phyloP scores from a whole-genome alignment of 306 rosid species.

The Ammopiptanthus mongolicus region DNA sequence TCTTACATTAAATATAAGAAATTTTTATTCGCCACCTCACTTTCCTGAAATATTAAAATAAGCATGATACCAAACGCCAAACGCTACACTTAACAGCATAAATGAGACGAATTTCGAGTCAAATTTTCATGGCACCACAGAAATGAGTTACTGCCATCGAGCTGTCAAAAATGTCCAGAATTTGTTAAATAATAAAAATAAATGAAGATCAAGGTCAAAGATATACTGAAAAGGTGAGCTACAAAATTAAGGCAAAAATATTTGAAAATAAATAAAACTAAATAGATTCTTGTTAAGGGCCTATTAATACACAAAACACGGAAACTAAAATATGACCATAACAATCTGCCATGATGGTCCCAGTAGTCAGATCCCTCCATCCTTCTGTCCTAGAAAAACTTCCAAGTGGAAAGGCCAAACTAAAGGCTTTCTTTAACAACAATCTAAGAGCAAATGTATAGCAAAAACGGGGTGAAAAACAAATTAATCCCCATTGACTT shows the following conservation, averaged over 20 bases:
- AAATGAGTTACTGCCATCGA: background rate
- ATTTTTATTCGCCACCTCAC: no score
- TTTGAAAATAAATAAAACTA: constrained; percentile 12
- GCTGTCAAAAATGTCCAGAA: background rate
- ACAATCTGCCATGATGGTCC: background rate
- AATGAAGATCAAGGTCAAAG: background rate
- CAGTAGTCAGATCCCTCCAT: background rate
- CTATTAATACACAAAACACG: background rate
- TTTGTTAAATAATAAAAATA: background rate
- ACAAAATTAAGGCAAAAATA: background rate
- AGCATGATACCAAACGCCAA: no score
- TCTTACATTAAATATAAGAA: no score
- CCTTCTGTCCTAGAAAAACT: constrained; percentile 23
- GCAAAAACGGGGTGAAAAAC: constrained; percentile 22
- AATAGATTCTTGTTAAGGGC: background rate
- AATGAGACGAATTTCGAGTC: background rate
- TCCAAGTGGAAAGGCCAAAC: constrained; percentile 7
- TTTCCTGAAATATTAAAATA: no score
- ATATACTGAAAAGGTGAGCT: background rate
- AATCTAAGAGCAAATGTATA: constrained; percentile 24
- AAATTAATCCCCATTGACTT: constrained; percentile 22
- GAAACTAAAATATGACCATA: background rate
- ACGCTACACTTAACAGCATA: no score
- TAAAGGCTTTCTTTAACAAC: constrained; percentile 10
- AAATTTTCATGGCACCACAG: background rate